Evolutionary conservation across 257 asterid species (phyloP).

Genomic region (Fraxinus cuspidata): DNA sequence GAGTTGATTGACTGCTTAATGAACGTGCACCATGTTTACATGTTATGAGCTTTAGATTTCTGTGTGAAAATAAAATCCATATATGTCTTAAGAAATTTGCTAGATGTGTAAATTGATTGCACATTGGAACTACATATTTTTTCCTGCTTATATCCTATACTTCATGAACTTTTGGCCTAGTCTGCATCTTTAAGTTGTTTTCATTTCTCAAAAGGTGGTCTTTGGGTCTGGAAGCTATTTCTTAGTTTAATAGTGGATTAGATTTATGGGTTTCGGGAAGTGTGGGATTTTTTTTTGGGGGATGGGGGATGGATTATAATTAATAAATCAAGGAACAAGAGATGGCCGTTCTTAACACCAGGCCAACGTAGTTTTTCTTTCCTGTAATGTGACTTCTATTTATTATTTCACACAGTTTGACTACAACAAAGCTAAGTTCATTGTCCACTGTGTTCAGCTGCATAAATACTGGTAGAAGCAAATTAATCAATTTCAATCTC

Average conservation of each 20-base stretch:
- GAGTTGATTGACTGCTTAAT: not conserved
- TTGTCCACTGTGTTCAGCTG: not conserved
- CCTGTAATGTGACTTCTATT: not conserved
- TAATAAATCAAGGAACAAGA: not conserved
- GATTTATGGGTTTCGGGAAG: not conserved
- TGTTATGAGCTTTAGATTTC: not conserved
- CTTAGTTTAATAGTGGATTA: not conserved
- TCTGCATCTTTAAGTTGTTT: not conserved
- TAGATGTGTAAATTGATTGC: not conserved
- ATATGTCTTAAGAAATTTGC: no score
- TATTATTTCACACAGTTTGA: not conserved
- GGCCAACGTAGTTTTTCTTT: not conserved
- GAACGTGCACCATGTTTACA: not conserved
- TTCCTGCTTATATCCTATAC: not conserved
- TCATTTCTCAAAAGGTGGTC: not conserved
- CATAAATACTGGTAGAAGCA: not conserved
- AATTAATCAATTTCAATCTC: not conserved
- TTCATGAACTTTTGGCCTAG: not conserved
- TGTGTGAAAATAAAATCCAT: not conserved
- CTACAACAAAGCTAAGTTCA: not conserved
- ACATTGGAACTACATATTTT: not conserved
- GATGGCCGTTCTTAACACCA: not conserved
- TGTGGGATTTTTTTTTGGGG: not conserved
- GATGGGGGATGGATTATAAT: not conserved
- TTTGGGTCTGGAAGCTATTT: not conserved